Base-by-base conservation (phyloP, 805 yeast genomes). In the Starmerella gropengiesseri region DNA sequence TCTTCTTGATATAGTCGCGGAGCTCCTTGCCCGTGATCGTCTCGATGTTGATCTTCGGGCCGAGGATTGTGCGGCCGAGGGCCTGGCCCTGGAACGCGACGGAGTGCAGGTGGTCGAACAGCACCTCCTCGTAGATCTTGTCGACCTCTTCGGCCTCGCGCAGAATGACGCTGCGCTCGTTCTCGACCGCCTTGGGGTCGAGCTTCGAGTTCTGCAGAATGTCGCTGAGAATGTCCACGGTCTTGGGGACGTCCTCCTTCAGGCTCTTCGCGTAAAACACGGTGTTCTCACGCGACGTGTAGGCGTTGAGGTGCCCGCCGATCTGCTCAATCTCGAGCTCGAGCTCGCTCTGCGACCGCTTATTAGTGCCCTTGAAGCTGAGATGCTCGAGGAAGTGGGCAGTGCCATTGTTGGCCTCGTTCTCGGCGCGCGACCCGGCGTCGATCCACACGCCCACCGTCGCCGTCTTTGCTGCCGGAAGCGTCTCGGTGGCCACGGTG, bases 381-480 rank as follows among this genome's bases (percentile, higher is more conserved):
- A 91, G 69, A 64, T 91, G 99, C 63, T 91, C 99, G 45, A 91
- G 66, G 60, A 91, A 91, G 65, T 91, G 99, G 0, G 99, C 99
- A 7, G 97, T 87, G 37, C 99, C 99, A 54, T 86, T 86, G 57
- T 71, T 71, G 56, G 82, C 76, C 35, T 69, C 69, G 55, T 77
- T 80, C 63, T 91, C 99, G 3, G 97, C 97, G 49, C 99, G 72
- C 3, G 96, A 87, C 2, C 99, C 99, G 31, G 98, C 95, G 64
- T 91, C 95, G 48, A 91, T 86, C 89, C 95, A 93, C 43, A 91
- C 89, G 2, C 97, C 98, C 12, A 91, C 95, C 2, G 98, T 91
- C 48, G 98, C 97, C 33, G 96, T 86, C 53, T 80, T 72, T 7
- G 93, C 78, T 49, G 81, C 78, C 9, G 97, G 97, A 59, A 82